phyloP scores from a whole-genome alignment of 2,329 filamentous ascomycete species.

The Conoideocrella luteorostrata region DNA sequence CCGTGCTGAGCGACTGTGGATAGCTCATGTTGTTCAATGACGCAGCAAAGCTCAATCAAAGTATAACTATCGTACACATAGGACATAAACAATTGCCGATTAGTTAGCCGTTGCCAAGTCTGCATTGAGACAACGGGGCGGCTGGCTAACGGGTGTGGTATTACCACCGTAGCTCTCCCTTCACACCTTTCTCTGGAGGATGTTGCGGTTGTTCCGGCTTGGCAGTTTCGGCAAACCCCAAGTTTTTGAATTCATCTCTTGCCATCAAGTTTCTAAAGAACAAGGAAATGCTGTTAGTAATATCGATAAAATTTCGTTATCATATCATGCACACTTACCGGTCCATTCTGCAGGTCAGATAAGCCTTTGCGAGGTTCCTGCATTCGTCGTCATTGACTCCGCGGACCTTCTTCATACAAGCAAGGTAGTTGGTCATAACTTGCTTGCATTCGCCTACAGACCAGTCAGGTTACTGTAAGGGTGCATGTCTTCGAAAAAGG shows the following conservation, averaged over 20 bases:
- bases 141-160: too few species aligned
- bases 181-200: constrained; percentile 25
- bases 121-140: too few species aligned
- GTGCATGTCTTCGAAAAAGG: not conserved
- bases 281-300: not conserved
- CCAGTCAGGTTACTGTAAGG: too few species aligned
- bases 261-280: constrained; percentile 80
- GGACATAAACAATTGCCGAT: too few species aligned
- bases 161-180: constrained; percentile 32
- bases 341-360: constrained; percentile 91
- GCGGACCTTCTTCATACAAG: constrained; percentile 76
- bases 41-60: too few species aligned
- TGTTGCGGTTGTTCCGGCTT: constrained; percentile 11
- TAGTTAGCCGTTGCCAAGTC: too few species aligned
- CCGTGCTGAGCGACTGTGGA: not conserved
- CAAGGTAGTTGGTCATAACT: constrained; percentile 78
- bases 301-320: not conserved
- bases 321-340: constrained; percentile 50
- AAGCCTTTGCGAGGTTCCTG: constrained; percentile 77
- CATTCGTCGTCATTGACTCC: constrained; percentile 86
- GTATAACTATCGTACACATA: too few species aligned
- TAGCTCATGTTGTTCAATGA: too few species aligned
- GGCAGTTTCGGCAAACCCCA: constrained; percentile 58
- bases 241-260: constrained; percentile 87
- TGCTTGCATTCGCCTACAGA: constrained; percentile 79